These are phyloP conservation scores for Coccomyxa sp. DNA, from an alignment of 139 green algal species.

Conservation along the genomic window DNA sequence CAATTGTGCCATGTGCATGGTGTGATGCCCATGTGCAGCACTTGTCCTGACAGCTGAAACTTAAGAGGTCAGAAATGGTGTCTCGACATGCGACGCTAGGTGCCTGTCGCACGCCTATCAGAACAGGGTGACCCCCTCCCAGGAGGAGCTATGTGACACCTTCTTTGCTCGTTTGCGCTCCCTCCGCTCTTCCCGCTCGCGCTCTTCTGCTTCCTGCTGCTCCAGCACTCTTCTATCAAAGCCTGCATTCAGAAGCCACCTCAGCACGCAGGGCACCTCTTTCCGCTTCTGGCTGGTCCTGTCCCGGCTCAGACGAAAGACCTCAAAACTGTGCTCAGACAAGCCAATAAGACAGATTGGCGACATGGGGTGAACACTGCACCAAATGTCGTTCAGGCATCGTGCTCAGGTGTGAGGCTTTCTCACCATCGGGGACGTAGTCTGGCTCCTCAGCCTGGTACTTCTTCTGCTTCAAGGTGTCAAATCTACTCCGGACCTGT, in stretches of 20 bases:
- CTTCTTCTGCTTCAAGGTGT: conserved; percentile 49
- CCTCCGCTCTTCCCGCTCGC: conserved; percentile 50
- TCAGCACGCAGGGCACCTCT: not conserved
- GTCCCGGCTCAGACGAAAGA: not conserved
- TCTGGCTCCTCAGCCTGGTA: conserved; percentile 5
- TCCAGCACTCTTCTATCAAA: conserved; percentile 50
- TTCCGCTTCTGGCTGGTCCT: not conserved
- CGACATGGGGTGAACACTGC: not conserved
- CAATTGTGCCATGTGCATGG: not conserved
- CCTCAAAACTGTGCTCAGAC: not conserved
- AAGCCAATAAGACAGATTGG: not conserved
- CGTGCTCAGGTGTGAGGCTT: not conserved
- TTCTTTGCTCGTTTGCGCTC: conserved; percentile 38
- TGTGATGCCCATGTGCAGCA: too few species aligned
- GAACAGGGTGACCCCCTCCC: not conserved
- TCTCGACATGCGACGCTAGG: not conserved
- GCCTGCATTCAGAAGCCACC: conserved; percentile 5
- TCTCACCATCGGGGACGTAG: conserved; percentile 21
- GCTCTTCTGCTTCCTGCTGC: conserved; percentile 46
- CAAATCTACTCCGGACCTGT: conserved; percentile 40
- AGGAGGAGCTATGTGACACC: not conserved
- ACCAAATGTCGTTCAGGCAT: not conserved
- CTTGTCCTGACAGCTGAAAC: too few species aligned
- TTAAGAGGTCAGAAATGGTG: not conserved
- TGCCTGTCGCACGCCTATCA: not conserved